phyloP scores from a whole-genome alignment of 176 grass and related monocot species.

The Thalia dealbata region DNA sequence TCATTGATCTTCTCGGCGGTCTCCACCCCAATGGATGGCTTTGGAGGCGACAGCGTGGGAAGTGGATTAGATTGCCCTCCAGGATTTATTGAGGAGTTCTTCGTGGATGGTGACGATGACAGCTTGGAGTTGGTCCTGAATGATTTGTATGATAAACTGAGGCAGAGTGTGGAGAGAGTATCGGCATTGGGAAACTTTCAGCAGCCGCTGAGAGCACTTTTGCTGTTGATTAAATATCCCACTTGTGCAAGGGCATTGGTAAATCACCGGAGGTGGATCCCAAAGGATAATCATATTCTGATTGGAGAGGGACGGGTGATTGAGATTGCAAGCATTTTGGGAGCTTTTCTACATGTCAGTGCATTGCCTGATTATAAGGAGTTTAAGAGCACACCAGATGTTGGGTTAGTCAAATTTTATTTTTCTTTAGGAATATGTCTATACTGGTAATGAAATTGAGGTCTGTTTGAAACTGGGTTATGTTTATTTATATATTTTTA shows the following conservation, averaged over 20 bases:
- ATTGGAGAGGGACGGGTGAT: slow-evolving; percentile 80
- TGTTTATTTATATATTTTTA: too few species aligned
- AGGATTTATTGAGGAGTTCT: slow-evolving; percentile 69
- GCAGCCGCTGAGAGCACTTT: slow-evolving; percentile 60
- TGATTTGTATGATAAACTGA: slow-evolving; percentile 65
- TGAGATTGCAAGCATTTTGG: slow-evolving; percentile 66
- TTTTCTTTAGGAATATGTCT: not conserved
- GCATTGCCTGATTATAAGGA: slow-evolving; percentile 57
- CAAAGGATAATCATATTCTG: slow-evolving; percentile 42
- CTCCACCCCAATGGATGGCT: slow-evolving; percentile 39
- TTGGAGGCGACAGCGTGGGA: slow-evolving; percentile 29
- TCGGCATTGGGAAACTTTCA: slow-evolving; percentile 79
- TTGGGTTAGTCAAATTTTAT: slow-evolving; percentile 7
- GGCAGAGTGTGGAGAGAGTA: slow-evolving; percentile 48
- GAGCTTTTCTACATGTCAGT: slow-evolving; percentile 83
- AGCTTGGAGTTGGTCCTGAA: slow-evolving; percentile 43
- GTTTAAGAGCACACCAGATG: slow-evolving; percentile 61
- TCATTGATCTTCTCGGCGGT: slow-evolving; percentile 70
- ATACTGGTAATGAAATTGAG: not conserved
- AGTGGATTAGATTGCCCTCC: slow-evolving; percentile 36
- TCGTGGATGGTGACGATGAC: slow-evolving; percentile 46
- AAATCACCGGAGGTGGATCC: slow-evolving; percentile 83
- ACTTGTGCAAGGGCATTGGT: slow-evolving; percentile 68
- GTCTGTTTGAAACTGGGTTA: not conserved
- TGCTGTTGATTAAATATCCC: slow-evolving; percentile 46